Evolutionary conservation across 2,329 filamentous ascomycete genomes (phyloP).

Genomic region (Fusarium tjaetaba): DNA sequence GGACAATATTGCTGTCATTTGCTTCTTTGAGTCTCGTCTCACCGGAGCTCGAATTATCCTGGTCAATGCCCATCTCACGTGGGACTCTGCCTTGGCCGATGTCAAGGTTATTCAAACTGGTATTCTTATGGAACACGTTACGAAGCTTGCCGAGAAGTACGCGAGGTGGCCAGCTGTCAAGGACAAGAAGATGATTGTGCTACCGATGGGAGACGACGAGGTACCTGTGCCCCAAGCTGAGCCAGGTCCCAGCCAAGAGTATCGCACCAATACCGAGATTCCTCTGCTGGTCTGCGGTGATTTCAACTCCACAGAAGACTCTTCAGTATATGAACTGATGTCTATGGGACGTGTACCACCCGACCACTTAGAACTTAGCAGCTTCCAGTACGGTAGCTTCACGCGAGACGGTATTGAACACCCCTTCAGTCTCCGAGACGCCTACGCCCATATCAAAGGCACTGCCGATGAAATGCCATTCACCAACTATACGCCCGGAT

Average conservation of each 20-base stretch:
- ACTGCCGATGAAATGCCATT: conserved; percentile 87
- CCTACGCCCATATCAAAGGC: conserved; percentile 84
- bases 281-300: conserved; percentile 93
- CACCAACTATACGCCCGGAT: conserved; percentile 97
- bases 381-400: conserved; percentile 90
- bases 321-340: conserved; percentile 91
- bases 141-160: conserved; percentile 86
- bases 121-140: conserved; percentile 92
- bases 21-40: conserved; percentile 89
- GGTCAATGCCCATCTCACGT: conserved; percentile 93
- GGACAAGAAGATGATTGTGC: conserved; percentile 75
- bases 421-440: conserved; percentile 91
- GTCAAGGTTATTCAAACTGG: conserved; percentile 97
- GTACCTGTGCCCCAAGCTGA: conserved; percentile 64
- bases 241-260: conserved; percentile 85
- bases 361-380: conserved; percentile 81
- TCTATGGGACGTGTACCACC: conserved; percentile 81
- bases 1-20: conserved; percentile 93
- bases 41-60: conserved; percentile 94
- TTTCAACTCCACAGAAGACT: conserved; percentile 90
- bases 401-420: conserved; percentile 92
- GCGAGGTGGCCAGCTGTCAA: conserved; percentile 80
- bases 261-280: conserved; percentile 85
- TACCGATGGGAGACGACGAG: conserved; percentile 57
- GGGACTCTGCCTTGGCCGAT: conserved; percentile 90